phyloP scores from a whole-genome alignment of 352 stramenopile species.

The Plasmopara halstedii region DNA sequence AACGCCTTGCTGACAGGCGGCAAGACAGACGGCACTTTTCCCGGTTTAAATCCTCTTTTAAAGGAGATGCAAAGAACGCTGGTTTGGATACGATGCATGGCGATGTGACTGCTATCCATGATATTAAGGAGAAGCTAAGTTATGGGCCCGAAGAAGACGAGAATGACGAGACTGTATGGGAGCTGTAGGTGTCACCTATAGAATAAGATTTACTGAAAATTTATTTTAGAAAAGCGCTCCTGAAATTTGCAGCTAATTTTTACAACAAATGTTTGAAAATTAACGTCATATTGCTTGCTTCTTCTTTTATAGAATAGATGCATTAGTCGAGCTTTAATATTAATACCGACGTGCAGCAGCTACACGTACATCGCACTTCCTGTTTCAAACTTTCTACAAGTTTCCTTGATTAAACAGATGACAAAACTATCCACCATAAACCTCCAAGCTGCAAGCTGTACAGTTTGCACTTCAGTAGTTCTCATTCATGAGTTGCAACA shows the following conservation, averaged over 20 bases:
- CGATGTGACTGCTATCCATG: background rate
- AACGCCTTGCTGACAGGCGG: slow-evolving; percentile 1
- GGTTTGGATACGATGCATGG: slow-evolving; percentile 14
- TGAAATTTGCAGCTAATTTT: no score
- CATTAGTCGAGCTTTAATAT: no score
- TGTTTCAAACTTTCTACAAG: no score
- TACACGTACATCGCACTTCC: no score
- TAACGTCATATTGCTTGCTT: no score
- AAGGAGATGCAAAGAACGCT: slow-evolving; percentile 11
- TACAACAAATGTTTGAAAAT: no score
- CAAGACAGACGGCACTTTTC: slow-evolving; percentile 19
- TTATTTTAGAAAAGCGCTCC: no score
- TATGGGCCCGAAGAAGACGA: slow-evolving; percentile 14
- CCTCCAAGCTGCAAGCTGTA: background rate
- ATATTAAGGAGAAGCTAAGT: slow-evolving; percentile 13
- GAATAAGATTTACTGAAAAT: background rate
- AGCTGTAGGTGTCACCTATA: slow-evolving; percentile 14
- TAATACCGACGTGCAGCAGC: no score
- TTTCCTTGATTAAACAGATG: slow-evolving; percentile 12
- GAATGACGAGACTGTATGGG: slow-evolving; percentile 25
- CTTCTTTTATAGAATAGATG: no score
- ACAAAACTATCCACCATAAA: slow-evolving; percentile 6
- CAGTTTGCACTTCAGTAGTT: slow-evolving; percentile 26
- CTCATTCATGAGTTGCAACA: slow-evolving; percentile 78
- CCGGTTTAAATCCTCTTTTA: no score